Base-by-base conservation (phyloP, 129 eudicot genomes). In the Flaveria trinervia region DNA sequence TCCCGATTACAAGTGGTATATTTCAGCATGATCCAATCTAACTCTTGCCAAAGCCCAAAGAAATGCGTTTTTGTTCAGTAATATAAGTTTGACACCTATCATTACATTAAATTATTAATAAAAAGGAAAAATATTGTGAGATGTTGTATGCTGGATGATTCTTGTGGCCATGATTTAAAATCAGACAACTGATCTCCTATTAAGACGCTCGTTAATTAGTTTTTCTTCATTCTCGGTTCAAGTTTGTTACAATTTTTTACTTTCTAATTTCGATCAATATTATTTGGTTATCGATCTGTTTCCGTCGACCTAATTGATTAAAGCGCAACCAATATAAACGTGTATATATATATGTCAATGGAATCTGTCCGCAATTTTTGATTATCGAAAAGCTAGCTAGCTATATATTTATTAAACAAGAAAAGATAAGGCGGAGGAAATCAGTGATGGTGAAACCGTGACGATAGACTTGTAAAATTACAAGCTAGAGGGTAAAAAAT, bases 91-190 rank as follows among this genome's bases (percentile, higher is more conserved):
- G 5, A 13, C 16, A 48, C 54, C 54, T 48, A 3, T 12, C 15
- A 49, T 49, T 49, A 49, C 16, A 14, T 49, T 10, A 48, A 13
- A 48, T 3, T 48, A 2, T 3, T 11, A 49, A 2, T 4, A 13
- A 14, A 11, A 1, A 11, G 2, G 1, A 14, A 49, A 49, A 3
- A 11, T 7, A 43, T 45, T 45, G 65, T 18, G 65, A 60, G 39
- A 60, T 12, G 9, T 60, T 28, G 13, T 36, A 57, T 60, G 65
- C 5, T 20, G 65, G 25, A 55, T 49, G 12, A 13, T n/a, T 57
- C 8, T 60, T 76, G 82, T 82, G 85, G 85, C 49, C 74, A 64
- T 69, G 78, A 60, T 76, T 82, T 39, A 36, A 54, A 73, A 73
- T 30, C 39, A 1, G 51, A 61, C 61, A 81, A 81, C 77, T 59